Evolutionary conservation across 768 basidiomycete species (phyloP).

Genomic region (Cyclocybe aegerita): DNA sequence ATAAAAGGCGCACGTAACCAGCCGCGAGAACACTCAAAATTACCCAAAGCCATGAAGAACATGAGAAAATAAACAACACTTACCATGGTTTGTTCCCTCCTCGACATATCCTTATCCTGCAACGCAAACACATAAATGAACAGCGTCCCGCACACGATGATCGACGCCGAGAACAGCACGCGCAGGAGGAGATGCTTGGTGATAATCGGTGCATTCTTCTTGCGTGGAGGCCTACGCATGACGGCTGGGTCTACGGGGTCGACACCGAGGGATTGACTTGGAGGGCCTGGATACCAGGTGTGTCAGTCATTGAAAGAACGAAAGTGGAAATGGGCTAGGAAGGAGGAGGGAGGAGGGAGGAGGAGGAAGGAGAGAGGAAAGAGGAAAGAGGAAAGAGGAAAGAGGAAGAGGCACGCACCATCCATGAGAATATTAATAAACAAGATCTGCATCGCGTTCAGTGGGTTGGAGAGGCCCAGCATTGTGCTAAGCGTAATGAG

Average conservation of each 20-base stretch:
- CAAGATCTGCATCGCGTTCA: conserved; percentile 99
- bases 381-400: background rate
- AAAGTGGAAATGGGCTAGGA: background rate
- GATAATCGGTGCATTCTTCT: conserved; percentile 89
- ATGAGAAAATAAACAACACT: conserved; percentile 25
- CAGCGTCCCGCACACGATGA: conserved; percentile 87
- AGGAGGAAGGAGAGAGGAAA: background rate
- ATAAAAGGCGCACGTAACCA: background rate
- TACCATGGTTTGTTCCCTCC: conserved; percentile 96
- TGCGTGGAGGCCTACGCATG: conserved; percentile 91
- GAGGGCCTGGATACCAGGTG: conserved; percentile 60
- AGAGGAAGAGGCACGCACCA: conserved; percentile 43
- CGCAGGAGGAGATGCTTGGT: conserved; percentile 69
- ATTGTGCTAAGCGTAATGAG: conserved; percentile 93
- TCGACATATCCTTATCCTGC: conserved; percentile 79
- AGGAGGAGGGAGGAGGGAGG: background rate
- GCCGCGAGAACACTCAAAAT: too few species aligned
- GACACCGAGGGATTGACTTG: conserved; percentile 93
- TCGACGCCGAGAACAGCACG: conserved; percentile 89
- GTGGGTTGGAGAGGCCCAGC: conserved; percentile 84
- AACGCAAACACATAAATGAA: conserved; percentile 85
- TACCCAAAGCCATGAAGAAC: too few species aligned
- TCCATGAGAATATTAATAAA: conserved; percentile 99
- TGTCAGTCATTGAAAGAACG: conserved; percentile 1
- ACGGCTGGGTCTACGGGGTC: conserved; percentile 93